These are phyloP conservation scores for Eucalyptus polybractea DNA, from an alignment of 345 rosid species.

Conservation along the genomic window DNA sequence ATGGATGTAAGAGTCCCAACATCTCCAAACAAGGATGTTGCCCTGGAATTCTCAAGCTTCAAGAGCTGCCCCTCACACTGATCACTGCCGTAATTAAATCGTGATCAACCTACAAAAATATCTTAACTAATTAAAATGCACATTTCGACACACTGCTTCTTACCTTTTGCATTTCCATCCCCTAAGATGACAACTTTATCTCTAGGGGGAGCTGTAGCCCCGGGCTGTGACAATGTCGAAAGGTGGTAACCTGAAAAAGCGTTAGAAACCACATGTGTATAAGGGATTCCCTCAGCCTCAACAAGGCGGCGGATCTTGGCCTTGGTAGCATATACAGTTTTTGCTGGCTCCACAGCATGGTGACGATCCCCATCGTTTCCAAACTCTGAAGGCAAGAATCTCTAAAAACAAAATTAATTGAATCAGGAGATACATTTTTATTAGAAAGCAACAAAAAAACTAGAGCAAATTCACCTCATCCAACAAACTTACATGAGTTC, in stretches of 20 bases:
- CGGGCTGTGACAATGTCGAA: background rate
- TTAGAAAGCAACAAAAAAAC: background rate
- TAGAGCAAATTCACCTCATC: background rate
- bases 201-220: background rate
- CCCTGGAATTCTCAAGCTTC: background rate
- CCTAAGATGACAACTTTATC: background rate
- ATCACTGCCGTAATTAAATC: background rate
- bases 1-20: too few species aligned
- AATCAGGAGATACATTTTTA: background rate
- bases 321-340: background rate
- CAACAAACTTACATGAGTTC: background rate
- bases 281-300: background rate
- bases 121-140: background rate
- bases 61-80: background rate
- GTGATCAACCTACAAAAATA: background rate
- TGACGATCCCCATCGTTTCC: background rate
- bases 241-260: background rate
- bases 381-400: conserved; percentile 1
- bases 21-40: background rate
- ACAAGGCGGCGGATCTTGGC: background rate
- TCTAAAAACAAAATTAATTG: background rate
- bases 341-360: background rate
- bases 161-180: conserved; percentile 2
- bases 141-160: background rate
- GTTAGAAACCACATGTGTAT: background rate